Conservation (phyloP, 2,329 filamentous ascomycete species). For the Aureobasidium sp. region DNA sequence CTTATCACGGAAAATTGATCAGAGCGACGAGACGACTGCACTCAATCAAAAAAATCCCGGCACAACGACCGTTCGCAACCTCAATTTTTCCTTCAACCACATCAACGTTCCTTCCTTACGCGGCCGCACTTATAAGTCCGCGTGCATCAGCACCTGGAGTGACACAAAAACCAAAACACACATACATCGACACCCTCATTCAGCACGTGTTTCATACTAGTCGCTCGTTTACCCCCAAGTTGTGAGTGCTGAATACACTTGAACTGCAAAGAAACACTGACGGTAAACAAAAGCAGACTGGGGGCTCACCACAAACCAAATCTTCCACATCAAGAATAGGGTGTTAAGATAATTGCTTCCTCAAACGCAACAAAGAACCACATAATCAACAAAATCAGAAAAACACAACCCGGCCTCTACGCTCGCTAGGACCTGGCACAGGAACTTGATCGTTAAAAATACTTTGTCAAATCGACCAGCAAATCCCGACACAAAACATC, state of each 20-base stretch:
- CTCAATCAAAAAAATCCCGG: too few species aligned
- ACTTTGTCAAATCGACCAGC: background rate
- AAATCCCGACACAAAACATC: background rate
- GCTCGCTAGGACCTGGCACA: background rate
- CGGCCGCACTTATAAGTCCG: too few species aligned
- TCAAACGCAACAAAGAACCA: background rate
- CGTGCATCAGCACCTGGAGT: too few species aligned
- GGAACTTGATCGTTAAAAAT: background rate
- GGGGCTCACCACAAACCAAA: background rate
- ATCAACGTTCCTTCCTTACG: too few species aligned
- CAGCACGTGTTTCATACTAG: too few species aligned
- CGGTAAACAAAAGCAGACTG: background rate
- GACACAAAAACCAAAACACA: too few species aligned
- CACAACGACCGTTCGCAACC: too few species aligned
- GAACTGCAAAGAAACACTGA: background rate
- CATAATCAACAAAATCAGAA: background rate
- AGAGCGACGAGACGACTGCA: too few species aligned
- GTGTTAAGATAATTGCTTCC: background rate
- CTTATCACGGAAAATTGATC: too few species aligned
- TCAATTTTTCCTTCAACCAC: too few species aligned
- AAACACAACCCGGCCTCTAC: background rate
- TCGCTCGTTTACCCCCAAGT: background rate
- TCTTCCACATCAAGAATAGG: background rate
- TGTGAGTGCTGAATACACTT: background rate
- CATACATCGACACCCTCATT: too few species aligned